Evolutionary conservation across 257 asterid genomes (phyloP), one percentile per base, ranked within the genome.

Genomic region (Ballota nigra): DNA sequence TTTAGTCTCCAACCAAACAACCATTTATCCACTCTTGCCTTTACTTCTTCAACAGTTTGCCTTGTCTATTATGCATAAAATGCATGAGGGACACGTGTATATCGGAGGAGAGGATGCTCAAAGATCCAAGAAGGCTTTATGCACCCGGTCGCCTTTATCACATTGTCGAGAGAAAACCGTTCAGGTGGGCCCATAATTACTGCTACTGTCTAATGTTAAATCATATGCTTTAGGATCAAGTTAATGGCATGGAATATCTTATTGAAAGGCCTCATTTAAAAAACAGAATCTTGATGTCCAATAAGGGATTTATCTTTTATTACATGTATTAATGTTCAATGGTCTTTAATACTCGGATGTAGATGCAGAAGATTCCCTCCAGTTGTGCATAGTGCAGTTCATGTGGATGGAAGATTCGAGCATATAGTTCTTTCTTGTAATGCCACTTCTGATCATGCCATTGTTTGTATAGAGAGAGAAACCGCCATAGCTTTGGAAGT

Each of bases 141-240:
- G 93, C 95, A 66, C 95, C 97, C 4, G 96, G 97, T 49, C 97
- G 96, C 68, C 93, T 89, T 64, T 91, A 91, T 73, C 97, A 91
- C 87, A 86, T 91, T 63, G 95, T 89, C 13, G 96, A 89, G 84
- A 80, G 96, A 78, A 86, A 89, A 66, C 93, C 93, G 43, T 84
- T 87, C 80, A 89, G 97, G 97, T 91, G 70, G 49, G 34, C 68
- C 55, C 40, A 19, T 4, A 28, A 29, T 33, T 59, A 15, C 28
- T 15, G 22, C 26, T 51, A 41, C 16, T 10, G 5, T 13, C 4
- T 45, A 41, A n/a, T 19, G 56, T 70, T 40, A 53, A 19, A 9
- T 23, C 52, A 33, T 31, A 43, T 47, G 6, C 69, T 49, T 73
- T 51, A 24, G 59, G 63, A 64, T 38, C 69, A 63, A 70, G 66